Evolutionary conservation across 1,284 basidiomycete genomes (phyloP), one percentile per base, ranked within the genome.

Genomic region (Puccinia hordei): DNA sequence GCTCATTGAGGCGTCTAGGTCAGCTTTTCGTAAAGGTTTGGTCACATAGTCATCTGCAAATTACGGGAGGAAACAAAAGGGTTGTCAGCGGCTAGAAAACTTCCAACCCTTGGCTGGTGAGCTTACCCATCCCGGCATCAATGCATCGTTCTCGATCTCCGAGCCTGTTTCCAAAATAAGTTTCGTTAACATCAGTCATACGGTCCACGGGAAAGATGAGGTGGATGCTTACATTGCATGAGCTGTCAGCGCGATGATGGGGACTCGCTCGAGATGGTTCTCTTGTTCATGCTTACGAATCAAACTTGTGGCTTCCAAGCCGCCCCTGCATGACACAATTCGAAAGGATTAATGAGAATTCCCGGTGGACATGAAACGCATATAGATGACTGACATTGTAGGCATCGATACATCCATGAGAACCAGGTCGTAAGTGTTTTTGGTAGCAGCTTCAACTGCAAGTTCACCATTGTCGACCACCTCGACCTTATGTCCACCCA

Each of bases 391-490:
- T 46, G n/a, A 81, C 79, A 73, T 69, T 33, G 81, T 83, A 83
- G 44, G 95, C 95, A 97, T 97, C 4, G 93, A 95, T 24, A 98
- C 93, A 84, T 99, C 96, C 97, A 99, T 98, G 90, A 97, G 83
- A 19, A 84, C 83, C 17, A 84, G 89, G 83, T 91, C 90, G 81
- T 90, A 89, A 24, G 91, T 89, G 55, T 93, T 87, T 78, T 89
- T 88, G 87, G 94, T 94, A 87, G 94, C 94, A 72, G 92, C 92
- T 85, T 95, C 92, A 19, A 96, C 90, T 0, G 94, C 94, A 81
- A 95, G 88, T 84, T 92, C 92, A 12, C 97, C 97, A 84, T 99
- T 99, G 88, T 98, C 95, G 22, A 96, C 97, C 81, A 99, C 95
- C 87, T 98, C 94, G 46, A 98, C 94, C 59, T 91, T 90, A 86